These are phyloP conservation scores for Raffaelea albimanens DNA, from an alignment of 2,329 filamentous ascomycete species.

Conservation along the genomic window DNA sequence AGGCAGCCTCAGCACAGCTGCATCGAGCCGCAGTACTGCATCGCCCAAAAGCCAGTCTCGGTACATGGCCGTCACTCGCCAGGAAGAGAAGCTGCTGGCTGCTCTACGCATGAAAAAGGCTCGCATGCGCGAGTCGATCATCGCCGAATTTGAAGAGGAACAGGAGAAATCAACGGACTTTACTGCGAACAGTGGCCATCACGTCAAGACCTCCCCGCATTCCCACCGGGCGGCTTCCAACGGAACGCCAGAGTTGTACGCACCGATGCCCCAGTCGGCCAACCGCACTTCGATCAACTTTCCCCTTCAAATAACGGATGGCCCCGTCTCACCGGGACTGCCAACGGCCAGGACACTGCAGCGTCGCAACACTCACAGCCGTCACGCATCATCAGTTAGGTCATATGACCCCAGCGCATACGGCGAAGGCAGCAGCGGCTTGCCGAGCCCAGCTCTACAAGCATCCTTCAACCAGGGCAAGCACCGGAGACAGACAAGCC, in stretches of 20 bases:
- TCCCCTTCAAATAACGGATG: no score
- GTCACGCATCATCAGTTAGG: neutral
- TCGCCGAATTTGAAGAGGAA: conserved; percentile 31
- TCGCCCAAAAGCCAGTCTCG: conserved; percentile 21
- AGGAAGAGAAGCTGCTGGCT: conserved; percentile 49
- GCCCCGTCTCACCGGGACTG: neutral
- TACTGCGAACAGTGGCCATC: neutral
- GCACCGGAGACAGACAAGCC: neutral
- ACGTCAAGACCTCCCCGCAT: neutral
- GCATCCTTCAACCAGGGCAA: neutral
- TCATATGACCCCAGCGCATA: neutral
- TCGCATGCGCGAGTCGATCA: conserved; percentile 39
- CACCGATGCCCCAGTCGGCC: conserved; percentile 3
- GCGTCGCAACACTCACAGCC: neutral
- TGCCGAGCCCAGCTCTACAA: neutral
- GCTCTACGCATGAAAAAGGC: conserved; percentile 48
- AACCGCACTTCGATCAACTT: neutral
- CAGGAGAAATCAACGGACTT: conserved; percentile 1
- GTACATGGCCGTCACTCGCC: conserved; percentile 47
- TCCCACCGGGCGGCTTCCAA: conserved; percentile 5
- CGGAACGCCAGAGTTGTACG: conserved; percentile 6
- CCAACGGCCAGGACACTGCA: neutral
- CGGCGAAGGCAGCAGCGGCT: neutral
- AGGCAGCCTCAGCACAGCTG: conserved; percentile 7
- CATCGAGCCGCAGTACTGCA: conserved; percentile 8